These are phyloP conservation scores for Neocucurbitaria cava DNA, from an alignment of 2,329 filamentous ascomycete genomes.

Conservation along the genomic window DNA sequence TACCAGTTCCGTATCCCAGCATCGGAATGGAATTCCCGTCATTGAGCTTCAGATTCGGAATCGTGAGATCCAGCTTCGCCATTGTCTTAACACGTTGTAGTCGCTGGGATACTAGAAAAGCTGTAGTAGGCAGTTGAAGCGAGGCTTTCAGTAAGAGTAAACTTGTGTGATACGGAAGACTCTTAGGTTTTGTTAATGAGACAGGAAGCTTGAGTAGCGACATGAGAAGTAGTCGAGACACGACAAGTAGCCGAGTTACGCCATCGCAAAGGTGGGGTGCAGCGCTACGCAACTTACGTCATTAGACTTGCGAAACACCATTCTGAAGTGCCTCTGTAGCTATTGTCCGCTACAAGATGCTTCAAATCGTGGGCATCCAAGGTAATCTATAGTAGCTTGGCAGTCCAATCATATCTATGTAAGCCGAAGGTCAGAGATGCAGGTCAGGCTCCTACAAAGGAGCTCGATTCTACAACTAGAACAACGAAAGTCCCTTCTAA, in stretches of 20 bases:
- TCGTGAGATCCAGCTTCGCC: slow-evolving; percentile 55
- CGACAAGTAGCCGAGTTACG: background rate
- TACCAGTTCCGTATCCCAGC: slow-evolving; percentile 76
- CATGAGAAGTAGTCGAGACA: background rate
- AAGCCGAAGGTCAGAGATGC: background rate
- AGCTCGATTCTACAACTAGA: too few species aligned
- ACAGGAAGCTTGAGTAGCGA: background rate
- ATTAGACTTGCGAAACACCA: background rate
- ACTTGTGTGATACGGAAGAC: background rate
- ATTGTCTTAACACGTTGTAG: slow-evolving; percentile 28
- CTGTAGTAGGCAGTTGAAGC: background rate
- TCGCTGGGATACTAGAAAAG: background rate
- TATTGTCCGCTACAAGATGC: background rate
- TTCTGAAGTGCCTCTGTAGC: background rate
- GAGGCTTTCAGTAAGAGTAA: background rate
- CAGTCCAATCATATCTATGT: background rate
- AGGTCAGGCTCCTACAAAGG: background rate
- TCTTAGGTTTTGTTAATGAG: background rate
- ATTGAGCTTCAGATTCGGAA: slow-evolving; percentile 71
- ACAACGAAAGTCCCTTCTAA: too few species aligned
- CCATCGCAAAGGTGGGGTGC: background rate
- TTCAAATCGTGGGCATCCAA: background rate
- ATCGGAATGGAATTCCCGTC: slow-evolving; percentile 77
- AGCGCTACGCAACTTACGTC: background rate
- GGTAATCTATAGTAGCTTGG: background rate